A percentile compares a stretch with the other conserved stretches of the same genome.
phyloP scores from a whole-genome alignment of 345 rosid species.

The Populus davidiana region DNA sequence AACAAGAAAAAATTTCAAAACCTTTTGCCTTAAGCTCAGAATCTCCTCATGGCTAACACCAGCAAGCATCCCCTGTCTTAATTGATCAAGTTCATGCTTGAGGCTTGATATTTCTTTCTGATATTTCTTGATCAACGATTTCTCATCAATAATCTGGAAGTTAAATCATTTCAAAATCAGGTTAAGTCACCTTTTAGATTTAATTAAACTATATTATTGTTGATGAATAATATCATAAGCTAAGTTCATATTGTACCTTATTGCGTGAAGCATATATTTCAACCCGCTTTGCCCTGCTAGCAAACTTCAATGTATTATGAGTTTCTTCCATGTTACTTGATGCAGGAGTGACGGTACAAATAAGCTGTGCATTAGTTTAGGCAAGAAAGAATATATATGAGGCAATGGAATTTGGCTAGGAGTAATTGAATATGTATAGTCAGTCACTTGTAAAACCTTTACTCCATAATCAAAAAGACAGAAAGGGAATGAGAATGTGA shows the following conservation, averaged over 20 bases:
- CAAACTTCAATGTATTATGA: slow-evolving; percentile 97
- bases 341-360: slow-evolving; percentile 97
- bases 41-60: slow-evolving; percentile 96
- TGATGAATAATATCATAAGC: slow-evolving; percentile 1
- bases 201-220: neutral
- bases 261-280: slow-evolving; percentile 97
- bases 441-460: neutral
- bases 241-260: slow-evolving; percentile 50
- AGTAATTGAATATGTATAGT: neutral
- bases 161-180: slow-evolving; percentile 16
- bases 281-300: slow-evolving; percentile 94
- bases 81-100: slow-evolving; percentile 87
- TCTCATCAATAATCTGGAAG: slow-evolving; percentile 93
- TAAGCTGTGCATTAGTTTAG: slow-evolving; percentile 56
- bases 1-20: slow-evolving; percentile 20
- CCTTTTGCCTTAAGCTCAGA: slow-evolving; percentile 86
- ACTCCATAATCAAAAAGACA: neutral
- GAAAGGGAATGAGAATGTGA: neutral
- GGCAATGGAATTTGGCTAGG: neutral
- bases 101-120: slow-evolving; percentile 91
- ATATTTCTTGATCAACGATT: slow-evolving; percentile 93
- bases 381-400: slow-evolving; percentile 8
- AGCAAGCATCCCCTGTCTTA: slow-evolving; percentile 73
- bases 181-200: slow-evolving; percentile 12
- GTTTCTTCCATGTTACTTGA: slow-evolving; percentile 98